phyloP scores from a whole-genome alignment of 2,329 filamentous ascomycete species.

The Fusarium penzigii region DNA sequence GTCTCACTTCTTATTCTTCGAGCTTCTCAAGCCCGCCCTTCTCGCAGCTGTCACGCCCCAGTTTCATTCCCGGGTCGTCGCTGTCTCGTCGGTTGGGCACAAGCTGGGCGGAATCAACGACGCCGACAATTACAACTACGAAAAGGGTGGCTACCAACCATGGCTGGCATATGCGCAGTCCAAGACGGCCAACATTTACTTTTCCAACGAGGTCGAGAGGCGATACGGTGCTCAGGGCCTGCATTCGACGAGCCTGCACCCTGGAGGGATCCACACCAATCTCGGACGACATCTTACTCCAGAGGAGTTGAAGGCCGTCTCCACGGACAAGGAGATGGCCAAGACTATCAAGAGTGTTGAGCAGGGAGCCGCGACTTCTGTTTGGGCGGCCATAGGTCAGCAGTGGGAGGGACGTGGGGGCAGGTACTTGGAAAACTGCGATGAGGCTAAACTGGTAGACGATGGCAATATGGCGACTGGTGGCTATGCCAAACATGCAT shows the following conservation, averaged over 20 bases:
- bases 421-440: constrained; percentile 15
- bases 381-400: constrained; percentile 22
- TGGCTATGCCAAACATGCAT: constrained; percentile 11
- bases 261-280: not conserved
- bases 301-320: not conserved
- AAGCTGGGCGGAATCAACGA: not conserved
- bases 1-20: constrained; percentile 10
- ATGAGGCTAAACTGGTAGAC: constrained; percentile 4
- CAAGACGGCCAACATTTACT: constrained; percentile 54
- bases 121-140: constrained; percentile 17
- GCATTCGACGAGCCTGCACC: constrained; percentile 26
- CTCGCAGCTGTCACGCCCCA: constrained; percentile 1
- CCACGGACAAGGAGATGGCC: not conserved
- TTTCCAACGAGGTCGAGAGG: constrained; percentile 27
- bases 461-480: not conserved
- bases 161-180: constrained; percentile 46
- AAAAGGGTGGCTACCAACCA: constrained; percentile 23
- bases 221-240: constrained; percentile 31
- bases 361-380: constrained; percentile 24
- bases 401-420: constrained; percentile 21
- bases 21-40: constrained; percentile 1
- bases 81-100: constrained; percentile 3
- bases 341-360: constrained; percentile 8
- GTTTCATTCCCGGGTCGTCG: constrained; percentile 7
- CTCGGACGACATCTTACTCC: not conserved